phyloP scores from a whole-genome alignment of 345 rosid species.

The Garcia nutans region DNA sequence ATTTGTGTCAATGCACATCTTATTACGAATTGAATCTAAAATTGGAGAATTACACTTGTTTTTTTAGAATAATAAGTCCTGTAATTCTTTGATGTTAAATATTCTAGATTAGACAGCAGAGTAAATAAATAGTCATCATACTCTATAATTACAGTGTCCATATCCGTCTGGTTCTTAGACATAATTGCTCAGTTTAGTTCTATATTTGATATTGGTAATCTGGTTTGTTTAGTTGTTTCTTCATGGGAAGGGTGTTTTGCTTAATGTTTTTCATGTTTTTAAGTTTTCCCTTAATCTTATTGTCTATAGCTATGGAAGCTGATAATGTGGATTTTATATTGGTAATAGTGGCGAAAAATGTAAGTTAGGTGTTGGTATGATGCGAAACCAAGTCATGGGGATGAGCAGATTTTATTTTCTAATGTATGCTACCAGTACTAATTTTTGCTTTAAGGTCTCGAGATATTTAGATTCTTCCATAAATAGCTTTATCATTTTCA shows the following conservation, averaged over 20 bases:
- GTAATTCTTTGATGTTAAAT: neutral
- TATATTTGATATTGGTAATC: neutral
- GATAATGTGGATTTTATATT: neutral
- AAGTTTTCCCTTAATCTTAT: neutral
- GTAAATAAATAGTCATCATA: neutral
- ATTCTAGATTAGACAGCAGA: neutral
- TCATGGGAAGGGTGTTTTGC: neutral
- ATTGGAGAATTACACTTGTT: neutral
- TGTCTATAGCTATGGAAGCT: neutral
- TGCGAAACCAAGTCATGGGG: neutral
- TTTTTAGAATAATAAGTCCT: neutral
- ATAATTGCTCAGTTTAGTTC: neutral
- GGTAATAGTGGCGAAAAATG: neutral
- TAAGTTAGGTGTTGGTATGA: neutral
- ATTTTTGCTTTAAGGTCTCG: neutral
- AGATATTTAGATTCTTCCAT: neutral
- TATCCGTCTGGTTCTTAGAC: neutral
- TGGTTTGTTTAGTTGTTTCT: neutral
- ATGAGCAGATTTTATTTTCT: neutral
- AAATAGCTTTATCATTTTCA: neutral
- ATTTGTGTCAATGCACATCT: neutral
- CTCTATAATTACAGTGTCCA: neutral
- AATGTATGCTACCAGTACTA: neutral
- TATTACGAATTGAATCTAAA: neutral
- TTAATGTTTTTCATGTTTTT: neutral